A percentile compares a stretch with the other conserved stretches of the same genome.
phyloP scores from a whole-genome alignment of 1,139 yeast genomes.

The Zygoascus hellenicus region DNA sequence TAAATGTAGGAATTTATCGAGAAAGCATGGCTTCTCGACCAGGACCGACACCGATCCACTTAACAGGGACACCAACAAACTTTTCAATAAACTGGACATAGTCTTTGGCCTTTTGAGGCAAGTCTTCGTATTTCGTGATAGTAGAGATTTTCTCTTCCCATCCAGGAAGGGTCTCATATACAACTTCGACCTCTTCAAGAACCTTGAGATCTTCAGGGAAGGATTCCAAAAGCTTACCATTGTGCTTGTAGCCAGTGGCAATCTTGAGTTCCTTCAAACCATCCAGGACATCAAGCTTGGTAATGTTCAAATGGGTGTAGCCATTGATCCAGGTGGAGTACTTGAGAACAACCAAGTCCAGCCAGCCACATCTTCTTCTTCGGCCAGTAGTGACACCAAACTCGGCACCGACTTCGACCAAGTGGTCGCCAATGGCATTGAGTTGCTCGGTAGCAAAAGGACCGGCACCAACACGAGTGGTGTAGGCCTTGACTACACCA shows the following conservation, averaged over 20 bases:
- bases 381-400: slow-evolving; percentile 98
- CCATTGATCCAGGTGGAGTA: slow-evolving; percentile 91
- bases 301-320: slow-evolving; percentile 87
- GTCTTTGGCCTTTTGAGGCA: slow-evolving; percentile 82
- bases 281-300: slow-evolving; percentile 93
- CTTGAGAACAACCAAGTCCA: slow-evolving; percentile 89
- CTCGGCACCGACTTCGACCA: slow-evolving; percentile 91
- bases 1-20: slow-evolving; percentile 6
- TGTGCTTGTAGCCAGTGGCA: slow-evolving; percentile 71
- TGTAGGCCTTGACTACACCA: slow-evolving; percentile 98
- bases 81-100: slow-evolving; percentile 84
- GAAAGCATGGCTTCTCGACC: slow-evolving; percentile 58
- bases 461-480: slow-evolving; percentile 98
- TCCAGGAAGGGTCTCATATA: slow-evolving; percentile 85
- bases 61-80: slow-evolving; percentile 73
- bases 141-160: slow-evolving; percentile 85
- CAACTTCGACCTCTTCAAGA: slow-evolving; percentile 85
- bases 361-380: slow-evolving; percentile 99
- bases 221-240: slow-evolving; percentile 65
- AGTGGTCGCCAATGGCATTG: slow-evolving; percentile 76
- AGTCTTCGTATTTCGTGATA: slow-evolving; percentile 60
- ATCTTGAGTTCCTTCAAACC: slow-evolving; percentile 80
- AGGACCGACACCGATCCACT: slow-evolving; percentile 99
- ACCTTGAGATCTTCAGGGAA: slow-evolving; percentile 90
- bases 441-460: slow-evolving; percentile 99